phyloP scores from a whole-genome alignment of 345 rosid species.

The Brassica napus region DNA sequence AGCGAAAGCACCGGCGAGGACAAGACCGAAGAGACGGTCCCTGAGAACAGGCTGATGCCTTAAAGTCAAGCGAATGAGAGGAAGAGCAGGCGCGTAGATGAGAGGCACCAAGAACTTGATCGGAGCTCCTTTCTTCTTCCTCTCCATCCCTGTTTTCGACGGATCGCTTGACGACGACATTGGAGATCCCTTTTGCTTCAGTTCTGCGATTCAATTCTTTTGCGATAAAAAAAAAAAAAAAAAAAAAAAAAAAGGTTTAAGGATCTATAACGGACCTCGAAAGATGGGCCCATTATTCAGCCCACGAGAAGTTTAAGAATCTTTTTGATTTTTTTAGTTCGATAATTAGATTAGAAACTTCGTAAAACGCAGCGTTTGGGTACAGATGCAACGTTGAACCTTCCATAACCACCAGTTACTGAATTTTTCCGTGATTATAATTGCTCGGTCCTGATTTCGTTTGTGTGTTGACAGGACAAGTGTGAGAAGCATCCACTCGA shows the following conservation, averaged over 20 bases:
- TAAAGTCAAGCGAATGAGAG: slow-evolving; percentile 74
- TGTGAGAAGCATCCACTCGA: slow-evolving; percentile 30
- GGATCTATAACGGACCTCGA: not conserved
- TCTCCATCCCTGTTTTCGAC: slow-evolving; percentile 42
- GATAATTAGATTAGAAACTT: not conserved
- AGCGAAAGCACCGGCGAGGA: slow-evolving; percentile 82
- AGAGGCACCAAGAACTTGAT: slow-evolving; percentile 83
- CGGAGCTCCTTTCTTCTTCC: slow-evolving; percentile 56
- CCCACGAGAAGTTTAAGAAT: not conserved
- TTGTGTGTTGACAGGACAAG: not conserved
- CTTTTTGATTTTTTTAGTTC: not conserved
- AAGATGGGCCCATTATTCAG: not conserved
- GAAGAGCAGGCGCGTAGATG: slow-evolving; percentile 87
- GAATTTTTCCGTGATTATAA: slow-evolving; percentile 17
- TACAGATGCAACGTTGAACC: slow-evolving; percentile 12
- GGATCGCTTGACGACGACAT: slow-evolving; percentile 38
- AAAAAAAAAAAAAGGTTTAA: too few relatives aligned
- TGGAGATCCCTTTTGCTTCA: not conserved
- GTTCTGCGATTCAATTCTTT: not conserved
- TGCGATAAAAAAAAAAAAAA: too few relatives aligned
- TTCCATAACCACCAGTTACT: slow-evolving; percentile 27
- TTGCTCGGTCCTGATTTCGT: slow-evolving; percentile 36
- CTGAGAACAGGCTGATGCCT: slow-evolving; percentile 79
- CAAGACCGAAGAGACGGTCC: slow-evolving; percentile 78
- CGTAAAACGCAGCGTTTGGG: slow-evolving; percentile 34